Evolutionary conservation across 148 eudicot species (phyloP).

Genomic region (Silene latifolia): DNA sequence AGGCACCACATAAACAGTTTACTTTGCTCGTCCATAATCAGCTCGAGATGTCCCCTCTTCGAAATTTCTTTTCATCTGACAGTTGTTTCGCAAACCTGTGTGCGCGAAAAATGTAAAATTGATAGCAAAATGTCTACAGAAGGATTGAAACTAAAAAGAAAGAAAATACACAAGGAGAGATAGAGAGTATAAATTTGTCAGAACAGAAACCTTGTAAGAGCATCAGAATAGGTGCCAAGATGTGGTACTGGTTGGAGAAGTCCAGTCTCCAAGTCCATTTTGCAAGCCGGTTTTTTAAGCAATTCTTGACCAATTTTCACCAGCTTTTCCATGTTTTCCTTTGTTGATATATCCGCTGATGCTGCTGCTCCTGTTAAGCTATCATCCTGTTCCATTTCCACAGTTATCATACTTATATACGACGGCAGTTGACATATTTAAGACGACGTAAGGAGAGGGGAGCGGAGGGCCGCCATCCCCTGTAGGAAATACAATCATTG

Average conservation of each 20-base stretch:
- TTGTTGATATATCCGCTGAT: slow-evolving; percentile 48
- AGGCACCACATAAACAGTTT: not conserved
- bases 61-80: slow-evolving; percentile 47
- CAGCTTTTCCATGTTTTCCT: slow-evolving; percentile 48
- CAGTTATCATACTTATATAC: not conserved
- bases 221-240: slow-evolving; percentile 53
- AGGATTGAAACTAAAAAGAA: not conserved
- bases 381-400: slow-evolving; percentile 38
- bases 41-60: slow-evolving; percentile 13
- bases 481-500: too few species aligned
- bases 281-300: slow-evolving; percentile 43
- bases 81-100: slow-evolving; percentile 48
- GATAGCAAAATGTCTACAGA: too few species aligned
- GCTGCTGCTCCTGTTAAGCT: slow-evolving; percentile 46
- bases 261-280: slow-evolving; percentile 60
- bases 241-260: slow-evolving; percentile 25
- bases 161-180: not conserved
- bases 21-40: not conserved
- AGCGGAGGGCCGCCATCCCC: too few species aligned
- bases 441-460: too few species aligned
- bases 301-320: slow-evolving; percentile 46
- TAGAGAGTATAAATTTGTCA: too few species aligned
- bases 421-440: too few species aligned
- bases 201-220: slow-evolving; percentile 33
- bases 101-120: not conserved